Conservation (phyloP, 768 basidiomycete species). For the Sutorius australiensis region DNA sequence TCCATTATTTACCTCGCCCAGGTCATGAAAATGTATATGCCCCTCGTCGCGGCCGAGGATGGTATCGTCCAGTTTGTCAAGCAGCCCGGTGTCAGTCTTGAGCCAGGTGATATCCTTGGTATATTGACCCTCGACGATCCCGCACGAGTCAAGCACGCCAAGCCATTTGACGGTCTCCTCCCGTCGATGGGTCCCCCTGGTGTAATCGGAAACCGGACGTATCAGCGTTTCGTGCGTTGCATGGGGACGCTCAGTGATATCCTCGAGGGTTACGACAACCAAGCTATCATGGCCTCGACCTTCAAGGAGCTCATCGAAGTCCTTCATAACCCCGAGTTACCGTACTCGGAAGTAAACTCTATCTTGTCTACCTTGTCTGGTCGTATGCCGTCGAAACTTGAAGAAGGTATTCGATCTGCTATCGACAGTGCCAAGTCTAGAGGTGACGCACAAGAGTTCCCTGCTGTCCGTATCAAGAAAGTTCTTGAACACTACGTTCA, state of each 20-base stretch:
- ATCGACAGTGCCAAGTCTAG: constrained; percentile 77
- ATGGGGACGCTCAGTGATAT: constrained; percentile 82
- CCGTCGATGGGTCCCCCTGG: constrained; percentile 83
- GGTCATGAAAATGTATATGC: constrained; percentile 99
- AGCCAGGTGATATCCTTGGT: constrained; percentile 96
- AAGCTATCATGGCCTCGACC: constrained; percentile 80
- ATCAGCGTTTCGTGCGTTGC: constrained; percentile 78
- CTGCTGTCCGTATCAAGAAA: constrained; percentile 81
- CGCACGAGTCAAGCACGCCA: constrained; percentile 93
- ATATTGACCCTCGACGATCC: constrained; percentile 96
- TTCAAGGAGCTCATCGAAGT: constrained; percentile 83
- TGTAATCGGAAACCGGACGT: constrained; percentile 83
- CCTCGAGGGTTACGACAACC: constrained; percentile 95
- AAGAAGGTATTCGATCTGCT: constrained; percentile 74
- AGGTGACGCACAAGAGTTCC: constrained; percentile 80
- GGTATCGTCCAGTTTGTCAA: constrained; percentile 95
- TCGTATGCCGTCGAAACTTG: constrained; percentile 88
- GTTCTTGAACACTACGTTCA: constrained; percentile 80
- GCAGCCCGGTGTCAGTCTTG: constrained; percentile 94
- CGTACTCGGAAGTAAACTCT: constrained; percentile 79
- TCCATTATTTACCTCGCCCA: constrained; percentile 23
- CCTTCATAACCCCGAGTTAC: constrained; percentile 80
- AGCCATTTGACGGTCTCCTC: constrained; percentile 94
- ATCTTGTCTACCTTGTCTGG: constrained; percentile 88
- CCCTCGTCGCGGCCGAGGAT: constrained; percentile 89